These are phyloP conservation scores for Tylopilus sp. DNA, from an alignment of 1,284 basidiomycete genomes.

Conservation along the genomic window DNA sequence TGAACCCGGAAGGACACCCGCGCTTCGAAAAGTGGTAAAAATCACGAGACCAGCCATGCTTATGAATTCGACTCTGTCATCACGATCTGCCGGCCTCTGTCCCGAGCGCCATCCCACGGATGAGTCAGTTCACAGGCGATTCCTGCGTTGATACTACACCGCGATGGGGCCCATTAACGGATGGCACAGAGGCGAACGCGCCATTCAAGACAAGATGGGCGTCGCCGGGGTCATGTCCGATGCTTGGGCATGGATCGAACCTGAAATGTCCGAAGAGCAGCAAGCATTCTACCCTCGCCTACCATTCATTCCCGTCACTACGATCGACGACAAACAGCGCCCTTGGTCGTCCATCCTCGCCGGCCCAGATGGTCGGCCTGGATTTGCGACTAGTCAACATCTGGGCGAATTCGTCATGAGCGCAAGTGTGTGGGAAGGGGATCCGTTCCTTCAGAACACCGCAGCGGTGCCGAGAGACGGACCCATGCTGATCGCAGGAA, in stretches of 20 bases:
- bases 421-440: slow-evolving; percentile 50
- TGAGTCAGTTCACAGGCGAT: neutral
- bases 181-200: slow-evolving; percentile 40
- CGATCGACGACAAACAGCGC: slow-evolving; percentile 33
- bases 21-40: too few relatives aligned
- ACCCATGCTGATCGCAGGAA: slow-evolving; percentile 48
- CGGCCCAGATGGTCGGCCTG: slow-evolving; percentile 32
- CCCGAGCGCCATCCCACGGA: neutral
- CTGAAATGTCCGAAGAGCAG: slow-evolving; percentile 38
- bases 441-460: slow-evolving; percentile 47
- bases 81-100: too few relatives aligned
- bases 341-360: slow-evolving; percentile 42
- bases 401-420: slow-evolving; percentile 43
- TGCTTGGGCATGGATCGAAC: slow-evolving; percentile 32
- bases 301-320: slow-evolving; percentile 41
- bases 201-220: slow-evolving; percentile 35
- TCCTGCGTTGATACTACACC: neutral
- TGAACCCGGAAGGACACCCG: too few relatives aligned
- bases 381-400: slow-evolving; percentile 43
- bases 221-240: slow-evolving; percentile 25
- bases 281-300: slow-evolving; percentile 36
- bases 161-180: slow-evolving; percentile 31
- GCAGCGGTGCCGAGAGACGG: slow-evolving; percentile 12
- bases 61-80: too few relatives aligned
- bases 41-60: too few relatives aligned